These are phyloP conservation scores for Myrmaecium sp. DNA, from an alignment of 2,329 filamentous ascomycete genomes.

Conservation along the genomic window DNA sequence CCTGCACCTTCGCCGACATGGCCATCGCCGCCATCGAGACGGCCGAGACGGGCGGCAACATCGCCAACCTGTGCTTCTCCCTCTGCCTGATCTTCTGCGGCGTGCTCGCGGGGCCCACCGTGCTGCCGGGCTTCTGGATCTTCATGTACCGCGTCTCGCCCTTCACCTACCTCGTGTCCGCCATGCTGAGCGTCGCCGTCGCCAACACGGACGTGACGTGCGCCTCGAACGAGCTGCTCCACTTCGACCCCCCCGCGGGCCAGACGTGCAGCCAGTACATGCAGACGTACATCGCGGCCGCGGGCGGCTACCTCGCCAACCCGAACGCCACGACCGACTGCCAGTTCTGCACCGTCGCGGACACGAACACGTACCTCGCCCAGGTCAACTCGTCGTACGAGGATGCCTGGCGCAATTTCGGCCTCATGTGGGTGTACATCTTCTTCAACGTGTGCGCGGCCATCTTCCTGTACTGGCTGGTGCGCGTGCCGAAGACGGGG, in stretches of 20 bases:
- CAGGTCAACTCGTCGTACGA: conserved; percentile 25
- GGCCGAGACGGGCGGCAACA: conserved; percentile 52
- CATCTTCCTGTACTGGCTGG: conserved; percentile 34
- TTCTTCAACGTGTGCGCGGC: conserved; percentile 32
- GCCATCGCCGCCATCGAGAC: conserved; percentile 54
- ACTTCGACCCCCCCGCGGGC: conserved; percentile 41
- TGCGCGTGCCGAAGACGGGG: conserved; percentile 31
- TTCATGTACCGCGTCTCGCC: conserved; percentile 67
- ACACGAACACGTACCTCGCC: conserved; percentile 27
- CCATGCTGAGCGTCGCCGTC: conserved; percentile 51
- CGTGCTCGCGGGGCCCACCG: conserved; percentile 44
- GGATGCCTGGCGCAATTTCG: conserved; percentile 37
- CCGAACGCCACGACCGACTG: conserved; percentile 17
- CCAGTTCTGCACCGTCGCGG: conserved; percentile 23
- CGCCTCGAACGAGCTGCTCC: conserved; percentile 47
- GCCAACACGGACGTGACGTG: conserved; percentile 47
- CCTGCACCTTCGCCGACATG: conserved; percentile 58
- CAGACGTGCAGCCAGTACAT: conserved; percentile 43
- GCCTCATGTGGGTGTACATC: conserved; percentile 35
- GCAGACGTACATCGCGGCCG: conserved; percentile 11
- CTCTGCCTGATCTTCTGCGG: conserved; percentile 51
- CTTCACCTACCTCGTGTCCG: conserved; percentile 59
- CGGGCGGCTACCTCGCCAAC: conserved; percentile 21
- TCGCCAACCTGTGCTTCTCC: conserved; percentile 53
- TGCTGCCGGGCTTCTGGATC: conserved; percentile 55